These are phyloP conservation scores for Davidsoniella virescens DNA, from an alignment of 2,329 filamentous ascomycete genomes.

Conservation along the genomic window DNA sequence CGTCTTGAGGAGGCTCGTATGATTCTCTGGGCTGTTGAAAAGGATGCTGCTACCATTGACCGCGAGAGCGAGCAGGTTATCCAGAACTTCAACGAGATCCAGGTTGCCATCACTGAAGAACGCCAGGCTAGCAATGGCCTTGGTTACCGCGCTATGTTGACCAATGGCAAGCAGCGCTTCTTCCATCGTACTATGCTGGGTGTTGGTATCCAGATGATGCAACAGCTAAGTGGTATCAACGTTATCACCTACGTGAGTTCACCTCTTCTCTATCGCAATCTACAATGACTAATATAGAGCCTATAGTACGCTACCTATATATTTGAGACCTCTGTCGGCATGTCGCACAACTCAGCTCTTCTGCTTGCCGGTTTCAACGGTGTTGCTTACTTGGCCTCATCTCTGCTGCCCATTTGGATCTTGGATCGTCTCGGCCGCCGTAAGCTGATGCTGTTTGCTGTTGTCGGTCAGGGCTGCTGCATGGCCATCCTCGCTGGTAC, in stretches of 20 bases:
- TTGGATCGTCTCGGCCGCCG: constrained; percentile 32
- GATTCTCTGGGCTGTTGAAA: constrained; percentile 36
- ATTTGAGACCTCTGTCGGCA: constrained; percentile 28
- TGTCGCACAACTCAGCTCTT: constrained; percentile 28
- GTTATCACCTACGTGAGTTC: constrained; percentile 36
- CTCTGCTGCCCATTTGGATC: constrained; percentile 21
- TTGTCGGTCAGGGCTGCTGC: constrained; percentile 22
- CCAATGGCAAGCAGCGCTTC: constrained; percentile 29
- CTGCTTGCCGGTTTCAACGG: constrained; percentile 37
- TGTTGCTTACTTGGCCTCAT: constrained; percentile 21
- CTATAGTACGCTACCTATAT: constrained; percentile 21
- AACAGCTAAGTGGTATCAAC: constrained; percentile 45
- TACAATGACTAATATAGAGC: background rate
- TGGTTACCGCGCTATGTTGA: constrained; percentile 42
- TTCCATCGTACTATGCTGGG: constrained; percentile 42
- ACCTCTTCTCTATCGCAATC: background rate
- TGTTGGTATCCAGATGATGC: constrained; percentile 45
- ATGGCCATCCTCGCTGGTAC: constrained; percentile 32
- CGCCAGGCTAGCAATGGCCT: constrained; percentile 26
- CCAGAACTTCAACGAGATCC: constrained; percentile 42
- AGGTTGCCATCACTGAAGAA: constrained; percentile 37
- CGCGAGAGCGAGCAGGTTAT: constrained; percentile 35
- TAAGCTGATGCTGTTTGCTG: constrained; percentile 39
- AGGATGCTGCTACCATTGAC: constrained; percentile 28
- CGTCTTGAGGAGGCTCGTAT: constrained; percentile 29